Percentiles rank a stretch among this genome's conserved stretches.
Evolutionary conservation across 805 yeast species (phyloP).

Genomic region (Saccharomyces jurei): DNA sequence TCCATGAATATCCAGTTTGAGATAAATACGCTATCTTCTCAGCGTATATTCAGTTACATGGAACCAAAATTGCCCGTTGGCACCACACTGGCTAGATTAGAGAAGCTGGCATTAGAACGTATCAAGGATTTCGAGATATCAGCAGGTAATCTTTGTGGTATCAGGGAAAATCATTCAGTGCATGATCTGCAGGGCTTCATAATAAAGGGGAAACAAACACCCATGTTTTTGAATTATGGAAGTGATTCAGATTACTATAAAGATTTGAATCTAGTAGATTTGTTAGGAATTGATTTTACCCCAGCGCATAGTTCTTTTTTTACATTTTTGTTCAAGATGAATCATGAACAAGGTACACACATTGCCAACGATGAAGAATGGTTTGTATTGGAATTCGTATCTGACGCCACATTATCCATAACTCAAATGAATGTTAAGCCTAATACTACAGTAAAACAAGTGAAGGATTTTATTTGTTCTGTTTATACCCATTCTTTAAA

Average conservation of each 20-base stretch:
- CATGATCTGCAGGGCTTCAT: constrained; percentile 17
- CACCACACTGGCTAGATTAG: constrained; percentile 12
- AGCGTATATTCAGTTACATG: constrained; percentile 4
- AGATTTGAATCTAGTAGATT: constrained; percentile 20
- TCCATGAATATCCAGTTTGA: constrained; percentile 13
- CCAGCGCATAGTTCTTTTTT: constrained; percentile 27
- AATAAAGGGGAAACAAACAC: constrained; percentile 16
- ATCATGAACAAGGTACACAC: constrained; percentile 11
- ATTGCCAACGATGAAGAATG: constrained; percentile 4
- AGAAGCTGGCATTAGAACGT: constrained; percentile 10
- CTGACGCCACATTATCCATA: constrained; percentile 18
- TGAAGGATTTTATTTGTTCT: constrained; percentile 22
- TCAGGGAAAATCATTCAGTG: constrained; percentile 8
- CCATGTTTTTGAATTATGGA: constrained; percentile 9
- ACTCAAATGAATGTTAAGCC: constrained; percentile 16
- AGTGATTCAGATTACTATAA: constrained; percentile 11
- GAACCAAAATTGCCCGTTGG: constrained; percentile 8
- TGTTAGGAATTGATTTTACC: constrained; percentile 30
- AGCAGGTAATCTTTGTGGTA: constrained; percentile 11
- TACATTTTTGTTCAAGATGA: constrained; percentile 24
- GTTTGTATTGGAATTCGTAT: constrained; percentile 18
- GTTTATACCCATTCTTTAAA: constrained; percentile 18
- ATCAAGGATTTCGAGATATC: constrained; percentile 14
- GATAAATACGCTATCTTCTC: constrained; percentile 16
- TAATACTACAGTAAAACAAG: constrained; percentile 21